Evolutionary conservation across 1,284 basidiomycete species (phyloP).

Genomic region (Ganoderma meredithae): DNA sequence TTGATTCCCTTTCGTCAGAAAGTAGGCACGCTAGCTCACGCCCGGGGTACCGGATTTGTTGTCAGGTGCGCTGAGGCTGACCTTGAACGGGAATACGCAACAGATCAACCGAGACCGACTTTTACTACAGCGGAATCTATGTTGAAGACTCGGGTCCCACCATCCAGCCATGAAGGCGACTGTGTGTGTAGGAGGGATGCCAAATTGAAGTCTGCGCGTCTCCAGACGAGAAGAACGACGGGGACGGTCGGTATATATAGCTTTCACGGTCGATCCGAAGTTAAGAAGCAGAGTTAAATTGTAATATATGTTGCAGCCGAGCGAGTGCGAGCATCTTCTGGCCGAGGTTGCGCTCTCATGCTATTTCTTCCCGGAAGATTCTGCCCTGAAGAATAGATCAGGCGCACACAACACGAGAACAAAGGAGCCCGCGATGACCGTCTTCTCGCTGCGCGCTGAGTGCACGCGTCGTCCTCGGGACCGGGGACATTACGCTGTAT

Average conservation of each 20-base stretch:
- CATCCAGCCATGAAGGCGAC: conserved; percentile 24
- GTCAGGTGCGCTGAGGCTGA: conserved; percentile 37
- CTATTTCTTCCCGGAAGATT: background rate
- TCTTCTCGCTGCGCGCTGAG: background rate
- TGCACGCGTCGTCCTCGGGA: background rate
- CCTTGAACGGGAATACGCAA: conserved; percentile 35
- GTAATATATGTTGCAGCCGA: background rate
- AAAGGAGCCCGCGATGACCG: background rate
- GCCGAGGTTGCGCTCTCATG: background rate
- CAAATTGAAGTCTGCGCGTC: background rate
- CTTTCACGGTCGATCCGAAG: background rate
- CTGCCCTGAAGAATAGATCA: background rate
- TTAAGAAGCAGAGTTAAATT: conserved; percentile 1
- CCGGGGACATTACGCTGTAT: too few relatives aligned
- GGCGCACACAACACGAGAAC: background rate
- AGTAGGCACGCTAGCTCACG: conserved; percentile 7
- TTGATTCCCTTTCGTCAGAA: background rate
- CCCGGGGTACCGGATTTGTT: conserved; percentile 3
- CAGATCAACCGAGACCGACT: conserved; percentile 38
- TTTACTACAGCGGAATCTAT: conserved; percentile 39
- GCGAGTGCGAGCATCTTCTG: background rate
- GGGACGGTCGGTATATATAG: background rate
- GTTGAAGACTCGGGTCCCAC: conserved; percentile 38
- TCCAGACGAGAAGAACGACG: background rate
- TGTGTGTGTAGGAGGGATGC: background rate